Conservation (phyloP, 73 alveolate genomes). For the Paramecium tetraurelia region DNA sequence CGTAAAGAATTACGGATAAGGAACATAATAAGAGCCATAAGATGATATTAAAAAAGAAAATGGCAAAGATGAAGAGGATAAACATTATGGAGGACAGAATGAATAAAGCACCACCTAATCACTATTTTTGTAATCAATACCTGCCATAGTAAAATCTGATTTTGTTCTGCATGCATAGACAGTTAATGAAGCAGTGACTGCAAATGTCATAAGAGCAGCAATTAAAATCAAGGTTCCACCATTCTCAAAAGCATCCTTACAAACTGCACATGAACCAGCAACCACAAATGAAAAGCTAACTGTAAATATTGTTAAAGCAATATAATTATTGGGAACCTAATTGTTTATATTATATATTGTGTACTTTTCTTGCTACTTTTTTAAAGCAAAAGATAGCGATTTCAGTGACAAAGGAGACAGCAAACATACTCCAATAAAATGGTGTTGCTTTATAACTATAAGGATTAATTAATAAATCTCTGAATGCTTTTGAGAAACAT, state of each 20-base stretch:
- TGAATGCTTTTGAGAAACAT: neutral
- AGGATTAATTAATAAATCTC: neutral
- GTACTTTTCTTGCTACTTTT: slow-evolving; percentile 35
- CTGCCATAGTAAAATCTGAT: slow-evolving; percentile 78
- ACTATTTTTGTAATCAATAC: neutral
- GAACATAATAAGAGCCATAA: slow-evolving; percentile 56
- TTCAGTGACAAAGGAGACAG: slow-evolving; percentile 1
- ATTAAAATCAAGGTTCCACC: slow-evolving; percentile 55
- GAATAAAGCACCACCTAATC: slow-evolving; percentile 52
- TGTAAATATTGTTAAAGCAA: slow-evolving; percentile 30
- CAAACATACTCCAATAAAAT: neutral
- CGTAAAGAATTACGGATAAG: slow-evolving; percentile 64
- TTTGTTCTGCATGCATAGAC: slow-evolving; percentile 68
- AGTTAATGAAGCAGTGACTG: slow-evolving; percentile 67
- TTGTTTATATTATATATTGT: neutral
- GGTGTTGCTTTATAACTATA: neutral
- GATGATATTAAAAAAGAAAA: slow-evolving; percentile 43
- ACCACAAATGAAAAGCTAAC: neutral
- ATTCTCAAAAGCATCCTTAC: slow-evolving; percentile 3
- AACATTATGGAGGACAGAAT: slow-evolving; percentile 58
- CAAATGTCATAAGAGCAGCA: slow-evolving; percentile 69
- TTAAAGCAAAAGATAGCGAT: slow-evolving; percentile 28
- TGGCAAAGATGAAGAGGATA: slow-evolving; percentile 55
- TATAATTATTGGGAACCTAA: slow-evolving; percentile 24
- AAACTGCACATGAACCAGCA: slow-evolving; percentile 25